Evolutionary conservation across 2,329 filamentous ascomycete species (phyloP), one percentile per base, ranked within the genome.

Genomic region (Coleophoma crateriformis): DNA sequence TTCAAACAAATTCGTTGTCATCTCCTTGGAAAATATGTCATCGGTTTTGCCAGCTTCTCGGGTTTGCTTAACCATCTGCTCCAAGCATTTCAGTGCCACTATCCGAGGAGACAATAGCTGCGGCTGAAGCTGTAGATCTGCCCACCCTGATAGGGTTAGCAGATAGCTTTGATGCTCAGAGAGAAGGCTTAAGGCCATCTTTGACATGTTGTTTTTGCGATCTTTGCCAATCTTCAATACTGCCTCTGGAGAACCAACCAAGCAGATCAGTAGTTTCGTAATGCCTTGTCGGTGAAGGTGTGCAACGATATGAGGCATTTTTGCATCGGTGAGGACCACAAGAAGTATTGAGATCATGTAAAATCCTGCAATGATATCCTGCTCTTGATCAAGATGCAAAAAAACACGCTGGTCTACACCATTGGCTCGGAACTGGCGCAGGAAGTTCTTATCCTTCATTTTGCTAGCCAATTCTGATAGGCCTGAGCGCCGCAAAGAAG

Each of bases 381-480:
- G 67, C 59, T 85, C 80, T 45, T 73, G 71, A 1, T 73, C 75
- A 10, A 87, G 72, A 39, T 79, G 77, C 41, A 78, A 74, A 47
- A 90, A 78, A 14, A 96, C 72, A 32, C 78, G 79, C 48, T 82
- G 77, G 53, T 89, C 87, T 49, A 87, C 81, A 7, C 82, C 81
- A 56, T 89, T 84, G 53, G 90, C 84, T 17, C 87, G 76, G 59
- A 96, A 90, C 53, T 87, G 84, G 15, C 75, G 73, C 27, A 81
- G 71, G 58, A 88, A 90, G 1, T 72, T 73, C 58, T 83, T 82
- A 45, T 84, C 72, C 45, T 77, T 75, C 39, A 85, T 71, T 58
- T 81, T 82, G 41, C 76, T 72, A 1, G 76, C 76, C 39, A 86
- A 64, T 54, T 86, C 82, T 4, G 85, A 66, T 39, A 86, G 67